Conservation (phyloP, 805 yeast species). For the Candida sakaeoensis region DNA sequence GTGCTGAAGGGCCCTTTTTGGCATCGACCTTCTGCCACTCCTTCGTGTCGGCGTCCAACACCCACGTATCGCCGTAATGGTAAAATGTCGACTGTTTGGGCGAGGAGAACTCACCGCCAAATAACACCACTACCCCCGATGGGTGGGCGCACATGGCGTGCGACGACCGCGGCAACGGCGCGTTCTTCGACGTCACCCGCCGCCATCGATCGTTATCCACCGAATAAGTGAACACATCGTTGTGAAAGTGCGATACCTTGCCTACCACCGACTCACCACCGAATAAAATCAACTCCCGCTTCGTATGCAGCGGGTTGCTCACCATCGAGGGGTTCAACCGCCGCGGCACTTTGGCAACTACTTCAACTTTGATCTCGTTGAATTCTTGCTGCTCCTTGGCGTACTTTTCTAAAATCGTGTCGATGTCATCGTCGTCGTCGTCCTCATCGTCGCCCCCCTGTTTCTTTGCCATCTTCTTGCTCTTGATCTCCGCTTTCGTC, state of each 20-base stretch:
- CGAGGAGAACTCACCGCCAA: conserved; percentile 96
- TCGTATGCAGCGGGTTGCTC: conserved; percentile 70
- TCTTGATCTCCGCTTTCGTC: conserved; percentile 69
- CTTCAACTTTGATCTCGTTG: conserved; percentile 63
- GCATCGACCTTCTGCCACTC: conserved; percentile 88
- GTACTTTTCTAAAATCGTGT: conserved; percentile 71
- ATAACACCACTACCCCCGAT: conserved; percentile 76
- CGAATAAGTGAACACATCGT: conserved; percentile 72
- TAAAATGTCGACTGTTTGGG: conserved; percentile 95
- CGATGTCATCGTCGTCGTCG: conserved; percentile 83
- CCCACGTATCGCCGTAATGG: conserved; percentile 96
- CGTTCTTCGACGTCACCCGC: conserved; percentile 68
- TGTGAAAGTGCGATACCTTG: conserved; percentile 63
- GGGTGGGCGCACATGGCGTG: conserved; percentile 95
- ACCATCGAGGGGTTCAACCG: conserved; percentile 75
- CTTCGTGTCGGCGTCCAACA: conserved; percentile 74
- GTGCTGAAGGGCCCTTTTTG: conserved; percentile 67
- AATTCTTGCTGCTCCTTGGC: conserved; percentile 78
- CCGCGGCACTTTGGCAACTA: conserved; percentile 56
- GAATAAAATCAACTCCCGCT: conserved; percentile 73
- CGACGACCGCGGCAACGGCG: conserved; percentile 90
- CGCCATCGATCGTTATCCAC: conserved; percentile 83
- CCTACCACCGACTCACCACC: conserved; percentile 78
- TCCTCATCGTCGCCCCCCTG: conserved; percentile 76
- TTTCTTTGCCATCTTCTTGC: conserved; percentile 72